Conservation (phyloP, 2,329 filamentous ascomycete genomes). For the Aspergillus viridinutans region DNA sequence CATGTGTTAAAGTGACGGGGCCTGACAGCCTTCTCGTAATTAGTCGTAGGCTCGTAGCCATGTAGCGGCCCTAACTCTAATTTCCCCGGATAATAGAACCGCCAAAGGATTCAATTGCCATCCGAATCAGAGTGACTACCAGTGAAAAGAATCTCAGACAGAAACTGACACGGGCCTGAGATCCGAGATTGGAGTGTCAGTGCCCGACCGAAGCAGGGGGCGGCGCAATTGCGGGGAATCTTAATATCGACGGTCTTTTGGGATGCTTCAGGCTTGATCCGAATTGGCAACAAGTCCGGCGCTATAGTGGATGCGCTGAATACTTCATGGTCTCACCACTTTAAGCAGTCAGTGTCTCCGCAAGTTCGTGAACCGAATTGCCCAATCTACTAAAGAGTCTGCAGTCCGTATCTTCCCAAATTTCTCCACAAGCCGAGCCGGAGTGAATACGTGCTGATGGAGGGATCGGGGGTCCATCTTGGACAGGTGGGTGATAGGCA, state of each 20-base stretch:
- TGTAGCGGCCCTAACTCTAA: neutral
- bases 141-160: neutral
- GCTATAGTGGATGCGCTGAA: neutral
- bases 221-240: neutral
- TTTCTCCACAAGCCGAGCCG: neutral
- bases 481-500: neutral
- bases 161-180: neutral
- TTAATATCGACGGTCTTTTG: neutral
- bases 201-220: neutral
- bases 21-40: neutral
- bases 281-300: neutral
- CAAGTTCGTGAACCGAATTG: neutral
- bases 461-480: neutral
- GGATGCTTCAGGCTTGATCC: neutral
- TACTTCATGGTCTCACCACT: neutral
- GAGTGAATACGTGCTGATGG: neutral
- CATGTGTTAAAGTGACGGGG: no score
- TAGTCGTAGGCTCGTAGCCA: neutral
- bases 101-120: neutral
- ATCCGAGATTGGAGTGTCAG: neutral
- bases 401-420: neutral
- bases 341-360: neutral
- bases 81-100: neutral
- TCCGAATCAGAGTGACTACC: neutral
- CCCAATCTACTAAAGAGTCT: neutral